Evolutionary conservation across 805 yeast species (phyloP).

Genomic region (Metschnikowia lunata): DNA sequence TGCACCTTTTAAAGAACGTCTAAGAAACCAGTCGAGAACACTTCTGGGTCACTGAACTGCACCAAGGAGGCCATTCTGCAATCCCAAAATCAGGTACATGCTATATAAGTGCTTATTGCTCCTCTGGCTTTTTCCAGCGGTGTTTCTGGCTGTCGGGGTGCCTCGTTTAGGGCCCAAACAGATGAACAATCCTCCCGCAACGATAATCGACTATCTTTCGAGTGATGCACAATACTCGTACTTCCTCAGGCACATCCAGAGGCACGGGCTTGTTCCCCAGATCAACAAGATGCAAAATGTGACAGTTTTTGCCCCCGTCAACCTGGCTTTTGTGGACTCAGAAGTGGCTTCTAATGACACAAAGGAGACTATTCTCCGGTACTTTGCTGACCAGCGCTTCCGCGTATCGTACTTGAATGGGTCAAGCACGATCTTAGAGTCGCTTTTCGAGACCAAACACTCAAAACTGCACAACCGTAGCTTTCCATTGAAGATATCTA

Average conservation of each 20-base stretch:
- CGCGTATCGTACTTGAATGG: constrained; percentile 27
- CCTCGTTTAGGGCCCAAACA: constrained; percentile 3
- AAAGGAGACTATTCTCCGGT: constrained; percentile 20
- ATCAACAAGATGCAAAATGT: constrained; percentile 57
- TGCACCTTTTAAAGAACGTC: no score
- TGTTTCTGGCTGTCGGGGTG: constrained; percentile 11
- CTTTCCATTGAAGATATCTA: constrained; percentile 11
- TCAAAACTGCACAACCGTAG: constrained; percentile 1
- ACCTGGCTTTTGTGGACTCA: constrained; percentile 58
- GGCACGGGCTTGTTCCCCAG: constrained; percentile 56
- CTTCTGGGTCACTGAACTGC: no score
- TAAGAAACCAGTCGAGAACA: no score
- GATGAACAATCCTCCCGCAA: background rate
- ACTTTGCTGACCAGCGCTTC: constrained; percentile 31
- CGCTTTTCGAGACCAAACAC: constrained; percentile 21
- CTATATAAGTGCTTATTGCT: background rate
- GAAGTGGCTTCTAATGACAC: constrained; percentile 18
- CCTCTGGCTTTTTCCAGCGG: constrained; percentile 5
- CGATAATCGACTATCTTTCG: constrained; percentile 69
- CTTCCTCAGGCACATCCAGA: constrained; percentile 58
- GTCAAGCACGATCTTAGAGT: constrained; percentile 25
- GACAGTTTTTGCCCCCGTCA: constrained; percentile 77
- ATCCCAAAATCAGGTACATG: no score
- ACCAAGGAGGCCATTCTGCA: no score
- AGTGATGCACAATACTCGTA: constrained; percentile 62